Conservation (phyloP, 306 rosid genomes). For the Potentilla sterilis region DNA sequence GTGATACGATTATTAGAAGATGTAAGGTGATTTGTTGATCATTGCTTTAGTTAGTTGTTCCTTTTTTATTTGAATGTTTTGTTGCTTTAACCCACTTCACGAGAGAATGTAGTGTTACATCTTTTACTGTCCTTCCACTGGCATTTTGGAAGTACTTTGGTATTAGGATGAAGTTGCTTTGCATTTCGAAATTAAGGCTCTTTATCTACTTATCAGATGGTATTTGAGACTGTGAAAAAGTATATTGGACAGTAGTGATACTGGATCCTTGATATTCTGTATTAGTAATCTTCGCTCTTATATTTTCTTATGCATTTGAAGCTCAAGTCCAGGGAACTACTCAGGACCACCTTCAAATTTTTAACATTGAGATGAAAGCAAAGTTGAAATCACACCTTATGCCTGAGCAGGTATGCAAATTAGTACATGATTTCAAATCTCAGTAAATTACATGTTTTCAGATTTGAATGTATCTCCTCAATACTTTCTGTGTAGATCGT, state of each 20-base stretch:
- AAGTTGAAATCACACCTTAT: conserved; percentile 89
- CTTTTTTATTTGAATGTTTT: not conserved
- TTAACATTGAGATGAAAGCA: conserved; percentile 93
- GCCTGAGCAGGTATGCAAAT: conserved; percentile 88
- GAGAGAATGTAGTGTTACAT: not conserved
- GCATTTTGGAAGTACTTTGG: not conserved
- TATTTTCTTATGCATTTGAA: conserved; percentile 32
- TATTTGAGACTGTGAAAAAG: too few species aligned
- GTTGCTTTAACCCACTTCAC: not conserved
- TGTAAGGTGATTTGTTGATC: not conserved
- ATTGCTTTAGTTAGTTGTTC: not conserved
- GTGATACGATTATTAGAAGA: not conserved
- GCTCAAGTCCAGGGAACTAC: conserved; percentile 98
- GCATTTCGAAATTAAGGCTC: not conserved
- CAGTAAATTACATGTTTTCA: not conserved
- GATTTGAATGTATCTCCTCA: conserved; percentile 15
- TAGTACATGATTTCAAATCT: not conserved
- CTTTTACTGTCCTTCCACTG: not conserved
- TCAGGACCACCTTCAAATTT: conserved; percentile 97
- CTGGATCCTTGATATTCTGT: conserved; percentile 18
- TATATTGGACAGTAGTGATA: not conserved
- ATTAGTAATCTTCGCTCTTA: conserved; percentile 22
- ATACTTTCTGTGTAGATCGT: conserved; percentile 58
- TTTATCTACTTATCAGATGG: not conserved
- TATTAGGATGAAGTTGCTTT: not conserved